Percentiles rank a stretch among this genome's conserved stretches.
Conservation (phyloP, 164 flowering plant species). For the Kalanchoe fedtschenkoi region DNA sequence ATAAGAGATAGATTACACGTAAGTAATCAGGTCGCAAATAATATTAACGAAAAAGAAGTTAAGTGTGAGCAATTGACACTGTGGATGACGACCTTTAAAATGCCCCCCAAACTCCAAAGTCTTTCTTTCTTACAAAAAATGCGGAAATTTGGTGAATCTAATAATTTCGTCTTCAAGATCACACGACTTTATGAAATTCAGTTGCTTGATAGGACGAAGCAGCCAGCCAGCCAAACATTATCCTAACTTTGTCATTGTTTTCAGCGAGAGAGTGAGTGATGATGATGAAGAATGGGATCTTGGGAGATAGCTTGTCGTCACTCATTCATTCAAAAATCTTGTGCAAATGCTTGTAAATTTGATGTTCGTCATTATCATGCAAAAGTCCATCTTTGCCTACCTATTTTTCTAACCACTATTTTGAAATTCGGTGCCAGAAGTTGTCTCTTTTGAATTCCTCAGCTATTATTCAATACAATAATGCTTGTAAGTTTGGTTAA, state of each 20-base stretch:
- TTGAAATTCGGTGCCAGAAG: neutral
- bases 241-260: neutral
- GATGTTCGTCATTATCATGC: neutral
- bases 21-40: too few species aligned
- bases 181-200: neutral
- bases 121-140: neutral
- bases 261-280: neutral
- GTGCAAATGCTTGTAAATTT: too few species aligned
- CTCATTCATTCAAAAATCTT: neutral
- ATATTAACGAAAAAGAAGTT: neutral
- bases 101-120: neutral
- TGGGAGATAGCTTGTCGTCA: conserved; percentile 3
- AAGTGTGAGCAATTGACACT: neutral
- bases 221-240: neutral
- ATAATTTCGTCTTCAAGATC: neutral
- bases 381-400: conserved; percentile 2
- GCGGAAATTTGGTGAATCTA: neutral
- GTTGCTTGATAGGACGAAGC: neutral
- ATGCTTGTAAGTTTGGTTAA: conserved; percentile 5
- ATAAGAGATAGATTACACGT: too few species aligned
- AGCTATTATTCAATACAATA: too few species aligned
- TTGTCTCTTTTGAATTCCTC: too few species aligned
- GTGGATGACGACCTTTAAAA: neutral
- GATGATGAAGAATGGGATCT: neutral
- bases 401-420: conserved; percentile 6